phyloP scores from a whole-genome alignment of 2,329 filamentous ascomycete species.

The Allantophomopsis cytisporea region DNA sequence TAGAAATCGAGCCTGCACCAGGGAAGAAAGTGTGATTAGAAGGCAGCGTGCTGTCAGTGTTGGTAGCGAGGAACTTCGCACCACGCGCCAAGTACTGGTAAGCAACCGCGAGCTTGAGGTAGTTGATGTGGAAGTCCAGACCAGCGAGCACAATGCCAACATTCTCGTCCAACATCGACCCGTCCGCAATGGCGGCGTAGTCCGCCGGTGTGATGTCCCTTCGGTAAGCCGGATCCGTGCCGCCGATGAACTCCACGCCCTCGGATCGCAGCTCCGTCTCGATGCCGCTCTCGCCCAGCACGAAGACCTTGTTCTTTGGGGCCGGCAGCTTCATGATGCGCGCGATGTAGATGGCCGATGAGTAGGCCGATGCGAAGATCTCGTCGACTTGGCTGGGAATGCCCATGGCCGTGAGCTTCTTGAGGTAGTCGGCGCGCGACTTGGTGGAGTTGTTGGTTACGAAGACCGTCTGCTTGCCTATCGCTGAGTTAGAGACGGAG shows the following conservation, averaged over 20 bases:
- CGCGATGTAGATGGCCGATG: conserved; percentile 87
- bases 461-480: conserved; percentile 86
- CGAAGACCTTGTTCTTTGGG: conserved; percentile 84
- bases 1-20: conserved; percentile 72
- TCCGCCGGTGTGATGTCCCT: conserved; percentile 72
- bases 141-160: conserved; percentile 84
- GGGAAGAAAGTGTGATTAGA: conserved; percentile 75
- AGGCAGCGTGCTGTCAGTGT: conserved; percentile 82
- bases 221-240: conserved; percentile 66
- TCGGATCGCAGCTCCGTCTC: conserved; percentile 79
- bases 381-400: conserved; percentile 76
- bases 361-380: conserved; percentile 88
- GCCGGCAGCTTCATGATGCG: conserved; percentile 72
- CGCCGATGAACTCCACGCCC: conserved; percentile 68
- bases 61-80: conserved; percentile 83
- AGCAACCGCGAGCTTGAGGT: conserved; percentile 76
- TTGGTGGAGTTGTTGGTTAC: conserved; percentile 99
- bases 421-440: conserved; percentile 80
- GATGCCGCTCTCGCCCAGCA: conserved; percentile 82
- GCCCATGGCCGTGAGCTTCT: conserved; percentile 72
- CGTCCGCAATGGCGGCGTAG: conserved; percentile 64
- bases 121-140: conserved; percentile 90
- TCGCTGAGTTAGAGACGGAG: conserved; percentile 4
- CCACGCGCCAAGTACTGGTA: conserved; percentile 77
- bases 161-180: conserved; percentile 66